These are phyloP conservation scores for Sarcomyxa edulis DNA, from an alignment of 768 basidiomycete species.

Conservation along the genomic window DNA sequence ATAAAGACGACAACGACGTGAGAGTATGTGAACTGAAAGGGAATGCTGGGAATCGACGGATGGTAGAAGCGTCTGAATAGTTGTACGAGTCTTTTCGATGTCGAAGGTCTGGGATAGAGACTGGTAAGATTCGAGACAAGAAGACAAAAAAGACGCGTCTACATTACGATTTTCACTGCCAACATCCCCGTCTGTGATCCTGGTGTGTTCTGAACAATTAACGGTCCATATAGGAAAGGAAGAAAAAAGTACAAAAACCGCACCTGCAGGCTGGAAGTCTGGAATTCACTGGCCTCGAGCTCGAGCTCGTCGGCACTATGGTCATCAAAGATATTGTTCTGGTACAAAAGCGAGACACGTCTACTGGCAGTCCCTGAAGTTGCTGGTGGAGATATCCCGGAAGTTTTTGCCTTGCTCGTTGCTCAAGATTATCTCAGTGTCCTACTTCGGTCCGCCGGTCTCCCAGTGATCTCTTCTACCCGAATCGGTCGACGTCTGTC, in stretches of 20 bases:
- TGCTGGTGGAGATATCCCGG: constrained; percentile 47
- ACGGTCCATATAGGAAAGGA: constrained; percentile 7
- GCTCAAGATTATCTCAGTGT: too few relatives aligned
- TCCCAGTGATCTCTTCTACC: too few relatives aligned
- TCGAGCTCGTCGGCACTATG: constrained; percentile 26
- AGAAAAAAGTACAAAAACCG: constrained; percentile 3
- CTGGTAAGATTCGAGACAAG: too few relatives aligned
- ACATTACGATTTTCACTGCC: constrained; percentile 9
- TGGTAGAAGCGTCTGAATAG: constrained; percentile 64
- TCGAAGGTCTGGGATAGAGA: too few relatives aligned
- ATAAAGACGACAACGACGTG: constrained; percentile 40
- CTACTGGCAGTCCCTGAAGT: constrained; percentile 61
- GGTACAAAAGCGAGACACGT: constrained; percentile 64
- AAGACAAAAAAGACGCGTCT: constrained; percentile 5
- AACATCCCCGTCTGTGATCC: constrained; percentile 10
- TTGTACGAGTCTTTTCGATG: constrained; percentile 46
- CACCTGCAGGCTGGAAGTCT: constrained; percentile 16
- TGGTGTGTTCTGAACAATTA: constrained; percentile 3
- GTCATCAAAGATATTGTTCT: constrained; percentile 62
- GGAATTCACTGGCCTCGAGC: too few relatives aligned
- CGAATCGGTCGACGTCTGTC: too few relatives aligned
- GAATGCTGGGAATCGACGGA: constrained; percentile 66
- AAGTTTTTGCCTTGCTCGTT: too few relatives aligned
- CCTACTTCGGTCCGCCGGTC: too few relatives aligned
- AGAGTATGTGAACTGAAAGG: constrained; percentile 64